Base-by-base conservation (phyloP, 768 basidiomycete genomes). In the Hygrophorus russula region DNA sequence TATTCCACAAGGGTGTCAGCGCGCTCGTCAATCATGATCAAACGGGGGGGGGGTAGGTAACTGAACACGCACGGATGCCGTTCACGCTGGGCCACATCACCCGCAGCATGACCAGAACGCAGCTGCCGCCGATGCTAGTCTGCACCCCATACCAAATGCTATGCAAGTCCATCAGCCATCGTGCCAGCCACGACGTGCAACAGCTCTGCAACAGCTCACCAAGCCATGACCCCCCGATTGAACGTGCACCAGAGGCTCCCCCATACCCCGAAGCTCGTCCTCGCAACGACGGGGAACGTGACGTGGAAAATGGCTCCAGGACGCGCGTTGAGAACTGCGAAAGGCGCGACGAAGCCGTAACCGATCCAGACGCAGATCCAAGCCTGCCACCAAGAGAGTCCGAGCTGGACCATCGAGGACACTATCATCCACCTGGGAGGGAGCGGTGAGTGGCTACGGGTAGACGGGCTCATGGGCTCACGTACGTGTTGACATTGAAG, bases 381-480 rank as follows among this genome's bases (percentile, higher is more conserved):
- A 12, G 86, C 79, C 57, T 87, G 81, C 83, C 82, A 88, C 83
- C 82, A 87, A 0, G 79, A 79, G 24, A 87, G 69, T 2, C 80
- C 80, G 20, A 77, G 60, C 48, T 80, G 74, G 27, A 80, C 70
- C 82, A 85, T 82, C 10, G 80, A 78, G 20, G 80, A 82, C 0
- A 71, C 80, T 46, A 84, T 83, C 80, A 80, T 80, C 81, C 78
- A 82, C 46, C 78, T 82, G 43, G n/a, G 42, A 46, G 29, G 48
- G 28, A 36, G 27, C 7, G 34, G 14, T 29, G 28, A 17, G 8
- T 20, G 31, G 18, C 45, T 33, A 27, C 36, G 28, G 17, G 35
- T 24, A 24, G 24, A 24, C 24, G 24, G 24, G 24, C 24, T 24
- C 24, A 24, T n/a, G n/a, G n/a, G n/a, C n/a, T n/a, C n/a, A n/a